Percentiles rank a stretch among this genome's conserved stretches.
phyloP scores from a whole-genome alignment of 352 stramenopile genomes.

The Globisporangium viniferum region DNA sequence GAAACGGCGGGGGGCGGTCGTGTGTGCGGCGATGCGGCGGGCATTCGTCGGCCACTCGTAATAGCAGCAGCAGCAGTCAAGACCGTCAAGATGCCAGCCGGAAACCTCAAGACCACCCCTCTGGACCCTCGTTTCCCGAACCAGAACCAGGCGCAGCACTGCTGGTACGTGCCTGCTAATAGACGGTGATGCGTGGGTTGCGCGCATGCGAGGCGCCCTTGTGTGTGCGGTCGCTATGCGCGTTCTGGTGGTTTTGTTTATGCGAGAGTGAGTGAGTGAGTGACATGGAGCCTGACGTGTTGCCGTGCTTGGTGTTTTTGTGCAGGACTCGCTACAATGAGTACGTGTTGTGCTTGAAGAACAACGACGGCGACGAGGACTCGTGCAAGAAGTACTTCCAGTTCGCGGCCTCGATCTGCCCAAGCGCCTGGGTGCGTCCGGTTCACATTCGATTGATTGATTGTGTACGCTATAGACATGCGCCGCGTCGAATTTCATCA shows the following conservation, averaged over 20 bases:
- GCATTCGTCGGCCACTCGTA: slow-evolving; percentile 23
- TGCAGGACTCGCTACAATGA: slow-evolving; percentile 95
- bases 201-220: neutral
- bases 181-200: neutral
- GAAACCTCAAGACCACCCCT: slow-evolving; percentile 78
- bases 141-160: slow-evolving; percentile 86
- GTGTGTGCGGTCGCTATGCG: neutral
- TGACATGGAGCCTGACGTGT: neutral
- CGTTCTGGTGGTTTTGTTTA: slow-evolving; percentile 5
- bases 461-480: slow-evolving; percentile 5
- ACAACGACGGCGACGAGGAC: slow-evolving; percentile 92
- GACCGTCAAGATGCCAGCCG: slow-evolving; percentile 41
- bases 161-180: slow-evolving; percentile 42
- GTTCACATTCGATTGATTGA: neutral
- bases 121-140: slow-evolving; percentile 87
- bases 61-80: slow-evolving; percentile 3
- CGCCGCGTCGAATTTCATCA: neutral
- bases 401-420: slow-evolving; percentile 72
- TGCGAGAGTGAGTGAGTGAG: neutral
- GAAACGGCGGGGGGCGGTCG: neutral
- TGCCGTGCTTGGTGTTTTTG: neutral
- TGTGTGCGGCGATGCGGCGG: neutral
- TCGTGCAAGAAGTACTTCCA: slow-evolving; percentile 82
- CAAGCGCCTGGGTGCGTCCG: slow-evolving; percentile 63
- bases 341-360: slow-evolving; percentile 96